Conservation (phyloP, 352 stramenopile species). For the Globisporangium radiosum region DNA sequence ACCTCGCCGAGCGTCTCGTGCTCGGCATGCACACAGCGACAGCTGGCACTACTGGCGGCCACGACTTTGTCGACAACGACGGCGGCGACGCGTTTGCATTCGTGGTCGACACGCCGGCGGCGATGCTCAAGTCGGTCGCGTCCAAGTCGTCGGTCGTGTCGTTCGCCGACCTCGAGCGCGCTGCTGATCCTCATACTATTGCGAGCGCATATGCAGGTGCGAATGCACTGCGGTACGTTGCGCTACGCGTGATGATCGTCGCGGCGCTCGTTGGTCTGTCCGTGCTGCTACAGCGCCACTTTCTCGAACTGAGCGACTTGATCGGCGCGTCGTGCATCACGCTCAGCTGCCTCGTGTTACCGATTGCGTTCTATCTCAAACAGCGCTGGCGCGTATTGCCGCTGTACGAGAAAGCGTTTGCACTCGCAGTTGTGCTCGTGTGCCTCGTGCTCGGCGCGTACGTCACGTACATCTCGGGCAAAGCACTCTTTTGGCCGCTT, state of each 20-base stretch:
- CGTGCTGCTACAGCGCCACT: slow-evolving; percentile 13
- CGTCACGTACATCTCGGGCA: slow-evolving; percentile 11
- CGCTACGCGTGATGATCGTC: slow-evolving; percentile 1
- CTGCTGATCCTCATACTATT: too few species aligned
- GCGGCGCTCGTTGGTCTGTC: slow-evolving; percentile 8
- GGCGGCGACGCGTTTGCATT: not conserved
- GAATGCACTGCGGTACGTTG: not conserved
- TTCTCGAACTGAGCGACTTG: slow-evolving; percentile 18
- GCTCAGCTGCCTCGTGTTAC: slow-evolving; percentile 17
- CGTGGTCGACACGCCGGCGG: not conserved
- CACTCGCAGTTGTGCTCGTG: slow-evolving; percentile 12
- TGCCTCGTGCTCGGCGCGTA: slow-evolving; percentile 8
- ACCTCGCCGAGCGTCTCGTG: slow-evolving; percentile 37
- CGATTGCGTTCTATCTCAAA: slow-evolving; percentile 16
- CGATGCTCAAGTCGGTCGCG: not conserved
- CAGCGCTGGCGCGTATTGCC: not conserved
- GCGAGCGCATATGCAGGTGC: not conserved
- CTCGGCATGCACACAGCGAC: slow-evolving; percentile 25
- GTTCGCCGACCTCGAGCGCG: not conserved
- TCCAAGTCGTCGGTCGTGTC: not conserved
- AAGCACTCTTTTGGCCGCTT: slow-evolving; percentile 10
- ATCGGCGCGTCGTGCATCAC: slow-evolving; percentile 16
- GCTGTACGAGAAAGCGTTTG: slow-evolving; percentile 12
- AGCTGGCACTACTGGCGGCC: too few species aligned
- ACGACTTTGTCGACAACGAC: not conserved